These are phyloP conservation scores for Stephanodiscus minutulus DNA, from an alignment of 108 stramenopile genomes.

Conservation along the genomic window DNA sequence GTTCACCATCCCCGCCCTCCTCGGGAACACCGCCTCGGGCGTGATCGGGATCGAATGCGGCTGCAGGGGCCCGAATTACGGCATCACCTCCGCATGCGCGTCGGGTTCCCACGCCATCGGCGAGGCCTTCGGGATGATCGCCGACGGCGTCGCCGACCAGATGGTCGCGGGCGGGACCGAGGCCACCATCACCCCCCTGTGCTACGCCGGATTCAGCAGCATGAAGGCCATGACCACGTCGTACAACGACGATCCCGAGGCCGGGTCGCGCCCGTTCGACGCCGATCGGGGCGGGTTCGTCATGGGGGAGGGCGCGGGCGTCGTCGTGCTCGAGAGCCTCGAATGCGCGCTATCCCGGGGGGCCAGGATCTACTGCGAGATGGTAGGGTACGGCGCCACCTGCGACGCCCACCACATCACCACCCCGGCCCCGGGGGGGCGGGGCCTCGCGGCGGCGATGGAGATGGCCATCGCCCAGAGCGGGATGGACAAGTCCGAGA, in stretches of 20 bases:
- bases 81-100: slow-evolving; percentile 93
- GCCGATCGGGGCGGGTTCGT: slow-evolving; percentile 93
- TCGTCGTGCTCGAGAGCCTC: slow-evolving; percentile 90
- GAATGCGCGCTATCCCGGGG: slow-evolving; percentile 92
- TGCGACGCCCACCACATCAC: slow-evolving; percentile 99
- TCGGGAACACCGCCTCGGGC: slow-evolving; percentile 93
- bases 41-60: slow-evolving; percentile 93
- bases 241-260: slow-evolving; percentile 86
- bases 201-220: slow-evolving; percentile 90
- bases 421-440: slow-evolving; percentile 93
- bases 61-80: slow-evolving; percentile 94
- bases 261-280: slow-evolving; percentile 95
- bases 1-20: slow-evolving; percentile 93
- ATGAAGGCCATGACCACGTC: slow-evolving; percentile 94
- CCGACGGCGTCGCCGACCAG: slow-evolving; percentile 83
- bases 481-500: slow-evolving; percentile 79
- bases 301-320: slow-evolving; percentile 99
- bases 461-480: slow-evolving; percentile 82
- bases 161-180: slow-evolving; percentile 95
- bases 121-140: slow-evolving; percentile 89
- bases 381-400: slow-evolving; percentile 93
- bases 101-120: slow-evolving; percentile 91
- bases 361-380: slow-evolving; percentile 92
- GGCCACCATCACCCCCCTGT: slow-evolving; percentile 92
- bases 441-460: slow-evolving; percentile 93